phyloP scores from a whole-genome alignment of 1,284 basidiomycete genomes.

The Sphagnurus paluster region DNA sequence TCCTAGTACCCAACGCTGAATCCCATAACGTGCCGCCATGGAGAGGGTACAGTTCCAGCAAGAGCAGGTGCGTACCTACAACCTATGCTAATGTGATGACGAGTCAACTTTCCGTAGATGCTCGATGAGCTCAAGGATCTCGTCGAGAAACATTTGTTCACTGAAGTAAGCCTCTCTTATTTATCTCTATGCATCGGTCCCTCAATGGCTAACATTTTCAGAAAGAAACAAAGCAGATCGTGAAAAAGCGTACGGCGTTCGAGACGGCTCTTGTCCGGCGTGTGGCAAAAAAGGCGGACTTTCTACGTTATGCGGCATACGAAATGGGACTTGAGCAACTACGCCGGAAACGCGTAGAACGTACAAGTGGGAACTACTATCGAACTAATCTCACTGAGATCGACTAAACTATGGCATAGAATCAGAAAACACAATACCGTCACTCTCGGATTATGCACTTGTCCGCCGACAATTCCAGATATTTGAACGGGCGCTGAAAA shows the following conservation, averaged over 20 bases:
- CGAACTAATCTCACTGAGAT: not conserved
- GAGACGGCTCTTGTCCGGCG: slow-evolving; percentile 85
- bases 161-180: slow-evolving; percentile 56
- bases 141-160: slow-evolving; percentile 85
- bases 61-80: slow-evolving; percentile 65
- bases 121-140: slow-evolving; percentile 96
- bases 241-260: slow-evolving; percentile 82
- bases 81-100: not conserved
- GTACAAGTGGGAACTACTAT: slow-evolving; percentile 58
- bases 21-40: slow-evolving; percentile 48
- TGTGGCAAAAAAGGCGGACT: slow-evolving; percentile 86
- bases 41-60: slow-evolving; percentile 94
- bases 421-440: slow-evolving; percentile 50
- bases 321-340: slow-evolving; percentile 89
- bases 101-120: slow-evolving; percentile 51
- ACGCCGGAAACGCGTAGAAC: slow-evolving; percentile 70
- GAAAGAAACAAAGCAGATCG: slow-evolving; percentile 83
- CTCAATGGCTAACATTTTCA: slow-evolving; percentile 30
- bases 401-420: slow-evolving; percentile 35
- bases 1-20: not conserved
- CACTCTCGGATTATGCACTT: slow-evolving; percentile 81
- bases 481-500: slow-evolving; percentile 86
- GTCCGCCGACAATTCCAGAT: slow-evolving; percentile 85
- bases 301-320: slow-evolving; percentile 88
- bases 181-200: slow-evolving; percentile 1